These are phyloP conservation scores for Saccharomyces hybrid DNA, from an alignment of 1,139 yeast genomes.

Conservation along the genomic window DNA sequence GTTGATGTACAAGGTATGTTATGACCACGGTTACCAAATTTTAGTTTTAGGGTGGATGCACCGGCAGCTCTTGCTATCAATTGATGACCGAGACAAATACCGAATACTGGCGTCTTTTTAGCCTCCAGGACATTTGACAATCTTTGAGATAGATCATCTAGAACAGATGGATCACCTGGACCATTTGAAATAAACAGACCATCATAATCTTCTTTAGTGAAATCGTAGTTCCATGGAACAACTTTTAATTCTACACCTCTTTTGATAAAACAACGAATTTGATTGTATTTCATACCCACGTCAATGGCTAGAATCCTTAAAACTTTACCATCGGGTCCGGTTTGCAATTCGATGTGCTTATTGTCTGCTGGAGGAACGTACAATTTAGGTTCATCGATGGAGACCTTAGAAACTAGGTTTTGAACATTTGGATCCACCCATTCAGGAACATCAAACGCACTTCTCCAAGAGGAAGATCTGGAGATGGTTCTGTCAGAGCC, in stretches of 20 bases:
- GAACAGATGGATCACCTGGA: conserved; percentile 97
- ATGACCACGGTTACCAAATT: conserved; percentile 99
- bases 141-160: conserved; percentile 42
- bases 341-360: conserved; percentile 37
- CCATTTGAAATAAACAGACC: conserved; percentile 97
- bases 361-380: conserved; percentile 54
- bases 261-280: conserved; percentile 90
- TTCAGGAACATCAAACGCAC: conserved; percentile 66
- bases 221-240: conserved; percentile 94
- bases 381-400: conserved; percentile 64
- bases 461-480: conserved; percentile 46
- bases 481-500: conserved; percentile 38
- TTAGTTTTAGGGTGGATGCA: conserved; percentile 83
- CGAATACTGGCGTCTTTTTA: conserved; percentile 74
- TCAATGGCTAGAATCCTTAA: conserved; percentile 85
- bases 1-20: conserved; percentile 96
- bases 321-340: conserved; percentile 64
- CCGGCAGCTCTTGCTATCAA: conserved; percentile 93
- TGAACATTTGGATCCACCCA: conserved; percentile 91
- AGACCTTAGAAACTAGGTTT: conserved; percentile 88
- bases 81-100: conserved; percentile 99
- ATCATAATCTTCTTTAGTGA: conserved; percentile 69
- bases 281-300: conserved; percentile 97
- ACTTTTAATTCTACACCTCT: conserved; percentile 95
- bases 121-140: conserved; percentile 53